Conservation (phyloP, 306 rosid species). For the Acmispon strigosus region DNA sequence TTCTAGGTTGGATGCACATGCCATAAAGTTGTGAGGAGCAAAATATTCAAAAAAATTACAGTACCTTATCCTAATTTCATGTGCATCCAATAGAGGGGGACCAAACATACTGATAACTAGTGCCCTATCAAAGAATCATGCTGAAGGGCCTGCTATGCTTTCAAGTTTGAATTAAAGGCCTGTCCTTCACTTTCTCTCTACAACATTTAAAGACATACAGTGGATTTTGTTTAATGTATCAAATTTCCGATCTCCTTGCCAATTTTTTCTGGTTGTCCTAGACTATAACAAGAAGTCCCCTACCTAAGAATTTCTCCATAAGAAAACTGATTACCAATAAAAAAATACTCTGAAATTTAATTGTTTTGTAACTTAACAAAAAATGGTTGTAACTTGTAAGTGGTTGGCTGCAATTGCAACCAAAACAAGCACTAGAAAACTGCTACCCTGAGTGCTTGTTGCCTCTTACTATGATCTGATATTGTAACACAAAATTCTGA, state of each 20-base stretch:
- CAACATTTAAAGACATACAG: slow-evolving; percentile 49
- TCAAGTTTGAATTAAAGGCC: slow-evolving; percentile 41
- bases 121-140: slow-evolving; percentile 31
- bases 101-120: slow-evolving; percentile 30
- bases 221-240: not conserved
- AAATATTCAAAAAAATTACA: not conserved
- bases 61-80: slow-evolving; percentile 29
- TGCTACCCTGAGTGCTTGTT: slow-evolving; percentile 26
- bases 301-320: not conserved
- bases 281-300: not conserved
- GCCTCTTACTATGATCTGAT: slow-evolving; percentile 22
- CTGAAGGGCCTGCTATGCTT: slow-evolving; percentile 34
- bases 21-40: not conserved
- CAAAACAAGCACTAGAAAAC: slow-evolving; percentile 25
- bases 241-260: no score
- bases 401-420: slow-evolving; percentile 12
- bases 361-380: slow-evolving; percentile 16
- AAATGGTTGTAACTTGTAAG: slow-evolving; percentile 11
- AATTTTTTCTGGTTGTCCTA: no score
- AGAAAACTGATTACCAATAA: not conserved
- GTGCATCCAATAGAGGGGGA: slow-evolving; percentile 57
- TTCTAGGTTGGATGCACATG: not conserved
- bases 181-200: slow-evolving; percentile 42
- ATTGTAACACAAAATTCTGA: slow-evolving; percentile 29
- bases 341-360: not conserved